These are phyloP conservation scores for Priceomyces fermenticarens DNA, from an alignment of 805 yeast species.

Conservation along the genomic window DNA sequence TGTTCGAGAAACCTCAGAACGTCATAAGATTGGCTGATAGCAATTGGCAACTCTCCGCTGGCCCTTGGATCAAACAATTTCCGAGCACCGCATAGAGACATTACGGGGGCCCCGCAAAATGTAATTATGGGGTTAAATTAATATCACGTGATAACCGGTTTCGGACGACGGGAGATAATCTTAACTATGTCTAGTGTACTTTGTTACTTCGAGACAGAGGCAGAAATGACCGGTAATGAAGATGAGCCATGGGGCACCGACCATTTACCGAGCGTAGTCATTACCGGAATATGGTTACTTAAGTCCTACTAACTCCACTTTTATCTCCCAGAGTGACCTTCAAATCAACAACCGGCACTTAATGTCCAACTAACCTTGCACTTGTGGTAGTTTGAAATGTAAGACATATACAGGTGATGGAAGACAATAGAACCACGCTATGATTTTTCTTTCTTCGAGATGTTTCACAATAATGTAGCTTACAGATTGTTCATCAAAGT, in stretches of 20 bases:
- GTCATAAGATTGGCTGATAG: constrained; percentile 1
- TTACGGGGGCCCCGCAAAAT: background rate
- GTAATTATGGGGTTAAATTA: background rate
- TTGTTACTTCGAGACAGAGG: background rate
- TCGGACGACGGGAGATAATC: constrained; percentile 2
- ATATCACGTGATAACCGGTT: background rate
- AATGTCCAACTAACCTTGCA: too few relatives aligned
- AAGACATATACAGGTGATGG: too few relatives aligned
- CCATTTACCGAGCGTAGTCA: background rate
- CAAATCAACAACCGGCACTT: too few relatives aligned
- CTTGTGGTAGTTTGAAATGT: too few relatives aligned
- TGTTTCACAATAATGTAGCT: too few relatives aligned
- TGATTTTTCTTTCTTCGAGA: too few relatives aligned
- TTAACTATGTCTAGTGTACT: too few relatives aligned
- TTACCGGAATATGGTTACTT: background rate
- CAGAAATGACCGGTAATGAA: background rate
- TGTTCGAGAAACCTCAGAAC: background rate
- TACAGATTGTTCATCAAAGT: too few relatives aligned
- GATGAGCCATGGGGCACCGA: background rate
- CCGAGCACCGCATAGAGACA: background rate
- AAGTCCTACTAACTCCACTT: constrained; percentile 1
- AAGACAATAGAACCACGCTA: too few relatives aligned
- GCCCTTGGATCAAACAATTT: background rate
- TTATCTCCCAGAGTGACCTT: background rate
- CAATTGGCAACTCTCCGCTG: constrained; percentile 2